These are phyloP conservation scores for Pulveroboletus ravenelii DNA, from an alignment of 768 basidiomycete species.

Conservation along the genomic window DNA sequence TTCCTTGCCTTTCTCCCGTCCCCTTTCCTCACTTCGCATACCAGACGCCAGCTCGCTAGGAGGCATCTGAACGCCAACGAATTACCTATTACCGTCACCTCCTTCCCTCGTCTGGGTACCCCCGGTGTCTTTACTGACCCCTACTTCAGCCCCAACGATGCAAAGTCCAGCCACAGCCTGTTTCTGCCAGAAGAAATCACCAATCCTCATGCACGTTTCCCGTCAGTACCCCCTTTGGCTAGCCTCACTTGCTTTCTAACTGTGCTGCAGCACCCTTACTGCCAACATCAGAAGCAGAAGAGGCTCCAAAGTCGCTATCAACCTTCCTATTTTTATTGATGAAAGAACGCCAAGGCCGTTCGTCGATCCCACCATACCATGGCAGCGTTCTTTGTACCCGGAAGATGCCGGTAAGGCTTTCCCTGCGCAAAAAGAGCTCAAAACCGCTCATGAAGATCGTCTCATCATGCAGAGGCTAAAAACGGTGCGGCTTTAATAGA, in stretches of 20 bases:
- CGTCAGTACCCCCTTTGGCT: conserved; percentile 54
- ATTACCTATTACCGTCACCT: conserved; percentile 87
- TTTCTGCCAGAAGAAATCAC: conserved; percentile 96
- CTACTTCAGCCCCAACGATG: conserved; percentile 65
- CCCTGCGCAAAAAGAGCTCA: conserved; percentile 4
- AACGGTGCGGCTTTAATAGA: conserved; percentile 82
- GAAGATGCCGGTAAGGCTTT: conserved; percentile 71
- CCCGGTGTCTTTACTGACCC: conserved; percentile 92
- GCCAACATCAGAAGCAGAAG: conserved; percentile 90
- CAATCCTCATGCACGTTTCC: conserved; percentile 96
- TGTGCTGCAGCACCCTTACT: conserved; percentile 75
- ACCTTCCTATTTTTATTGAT: conserved; percentile 90
- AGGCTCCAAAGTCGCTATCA: conserved; percentile 92
- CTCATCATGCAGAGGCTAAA: conserved; percentile 62
- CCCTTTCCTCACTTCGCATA: conserved; percentile 6
- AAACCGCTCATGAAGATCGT: conserved; percentile 4
- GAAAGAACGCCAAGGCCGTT: conserved; percentile 83
- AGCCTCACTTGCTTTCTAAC: conserved; percentile 6
- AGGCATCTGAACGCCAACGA: conserved; percentile 82
- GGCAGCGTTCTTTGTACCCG: conserved; percentile 74
- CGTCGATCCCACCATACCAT: conserved; percentile 88
- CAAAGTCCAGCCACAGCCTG: conserved; percentile 85
- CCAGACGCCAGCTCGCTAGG: conserved; percentile 78
- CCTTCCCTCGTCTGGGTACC: conserved; percentile 90
- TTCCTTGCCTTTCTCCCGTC: neutral